Evolutionary conservation across 2,329 filamentous ascomycete genomes (phyloP), one percentile per base, ranked within the genome.

Genomic region (Colletotrichum orbiculare): DNA sequence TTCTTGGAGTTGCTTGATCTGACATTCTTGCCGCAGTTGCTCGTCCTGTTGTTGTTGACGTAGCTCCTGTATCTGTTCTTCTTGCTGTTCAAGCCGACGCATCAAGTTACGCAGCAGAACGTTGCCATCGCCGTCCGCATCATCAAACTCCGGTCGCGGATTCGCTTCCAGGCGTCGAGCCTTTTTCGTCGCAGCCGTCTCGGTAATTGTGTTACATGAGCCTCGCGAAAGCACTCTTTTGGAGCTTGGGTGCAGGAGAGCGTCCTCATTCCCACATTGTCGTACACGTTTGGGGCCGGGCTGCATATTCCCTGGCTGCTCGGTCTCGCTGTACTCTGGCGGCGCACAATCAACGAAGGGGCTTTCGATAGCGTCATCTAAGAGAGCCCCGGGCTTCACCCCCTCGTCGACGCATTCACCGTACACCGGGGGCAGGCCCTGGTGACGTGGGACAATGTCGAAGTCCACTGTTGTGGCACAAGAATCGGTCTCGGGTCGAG

Each of bases 351-450:
- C 49, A 13, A 2, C 13, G 37, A 17, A 3, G 11, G 35, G 49
- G 10, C 35, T 42, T 35, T 17, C 9, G 12, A 1, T 7, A 10
- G 10, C 25, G 37, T 6, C 25, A 9, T 34, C 43, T 37, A 17
- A 41, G 7, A 9, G 35, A 10, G 37, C 17, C 54, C 47, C 15
- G 12, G 50, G 25, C 58, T 55, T 35, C n/a, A 4, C 13, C 25
- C 35, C 25, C 5, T 54, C 37, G 12, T 5, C 13, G 8, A 12
- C 3, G 33, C 50, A 43, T 11, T 61, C 43, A 1, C 48, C 58
- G 15, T 61, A 61, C 15, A 33, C 35, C 33, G 58, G 58, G 3
- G 58, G 58, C n/a, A 45, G 38, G 8, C 48, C 58, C 38, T 35
- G 35, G 8, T 49, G 33, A 42, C 58, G 50, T 12, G 50, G 52